These are phyloP conservation scores for Lojkania enalia DNA, from an alignment of 2,329 filamentous ascomycete species.

Conservation along the genomic window DNA sequence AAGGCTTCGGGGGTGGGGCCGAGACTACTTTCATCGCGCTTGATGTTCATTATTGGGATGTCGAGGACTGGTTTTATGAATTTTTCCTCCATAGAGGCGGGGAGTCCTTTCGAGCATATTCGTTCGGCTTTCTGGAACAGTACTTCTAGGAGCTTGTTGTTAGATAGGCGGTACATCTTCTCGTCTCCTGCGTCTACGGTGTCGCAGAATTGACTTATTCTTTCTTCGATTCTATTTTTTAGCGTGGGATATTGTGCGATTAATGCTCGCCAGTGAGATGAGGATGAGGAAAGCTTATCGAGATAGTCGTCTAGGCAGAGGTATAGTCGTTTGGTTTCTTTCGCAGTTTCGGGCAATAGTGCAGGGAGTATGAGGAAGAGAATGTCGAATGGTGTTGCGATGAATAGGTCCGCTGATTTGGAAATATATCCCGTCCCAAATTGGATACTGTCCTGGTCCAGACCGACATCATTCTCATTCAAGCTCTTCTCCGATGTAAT, in stretches of 20 bases:
- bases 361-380: conserved; percentile 81
- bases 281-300: conserved; percentile 61
- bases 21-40: conserved; percentile 56
- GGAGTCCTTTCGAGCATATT: conserved; percentile 68
- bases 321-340: conserved; percentile 64
- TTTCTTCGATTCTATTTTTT: conserved; percentile 58
- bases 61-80: conserved; percentile 79
- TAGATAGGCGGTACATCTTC: conserved; percentile 78
- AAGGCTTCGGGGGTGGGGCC: conserved; percentile 28
- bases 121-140: conserved; percentile 72
- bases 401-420: conserved; percentile 72
- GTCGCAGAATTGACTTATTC: conserved; percentile 76
- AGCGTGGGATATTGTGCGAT: conserved; percentile 49
- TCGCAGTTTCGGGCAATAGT: conserved; percentile 55
- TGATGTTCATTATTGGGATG: conserved; percentile 71
- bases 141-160: conserved; percentile 67
- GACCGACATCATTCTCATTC: conserved; percentile 6
- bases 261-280: conserved; percentile 63
- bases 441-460: conserved; percentile 7
- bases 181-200: conserved; percentile 82
- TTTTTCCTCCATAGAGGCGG: conserved; percentile 79
- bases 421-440: conserved; percentile 58
- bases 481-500: conserved; percentile 39
- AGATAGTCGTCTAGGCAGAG: conserved; percentile 72
- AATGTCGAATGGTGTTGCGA: conserved; percentile 83